Evolutionary conservation across 2,329 filamentous ascomycete species (phyloP), one percentile per base, ranked within the genome.

Genomic region (Capronia epimyces): DNA sequence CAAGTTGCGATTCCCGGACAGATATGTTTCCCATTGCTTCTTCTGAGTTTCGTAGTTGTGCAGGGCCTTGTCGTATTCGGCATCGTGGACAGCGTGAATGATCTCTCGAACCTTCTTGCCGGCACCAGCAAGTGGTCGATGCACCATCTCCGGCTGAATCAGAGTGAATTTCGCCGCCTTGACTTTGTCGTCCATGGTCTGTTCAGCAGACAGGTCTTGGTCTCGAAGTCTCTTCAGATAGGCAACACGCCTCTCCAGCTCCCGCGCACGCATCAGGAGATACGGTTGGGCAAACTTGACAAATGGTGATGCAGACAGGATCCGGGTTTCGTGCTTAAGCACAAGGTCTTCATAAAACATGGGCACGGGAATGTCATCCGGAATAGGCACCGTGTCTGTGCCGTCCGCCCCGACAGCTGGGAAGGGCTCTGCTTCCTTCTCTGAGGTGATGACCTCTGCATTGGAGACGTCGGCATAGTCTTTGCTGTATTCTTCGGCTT

Each of bases 291-390:
- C 86, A 64, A 97, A 98, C 63, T 89, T 91, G 58, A 98, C 93
- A 65, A 95, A 97, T 0, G 93, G 93, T 0, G 93, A 98, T 1
- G 89, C 89, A 1, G 94, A 98, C 4, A 98, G 73, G 39, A 98
- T 86, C 64, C 91, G 94, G 4, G 89, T 95, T 63, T 94, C 83
- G 63, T 95, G 89, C 62, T 95, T 91, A 50, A 89, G 84, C 31
- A 97, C 89, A 78, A 96, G 88, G 65, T 95, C 89, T 65, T 90
- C 90, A 66, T 97, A 97, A 64, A 90, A 95, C 0, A 87, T 94
- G 2, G 91, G 88, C 74, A 89, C 87, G 1, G 88, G 87, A 34
- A 88, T 75, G 65, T 91, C 85, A 60, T 91, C 87, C 3, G 84
- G 84, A 3, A 87, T 76, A 39, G 83, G 79, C 45, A 72, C 75